These are phyloP conservation scores for Cyclotella baltica DNA, from an alignment of 108 stramenopile genomes.

Conservation along the genomic window DNA sequence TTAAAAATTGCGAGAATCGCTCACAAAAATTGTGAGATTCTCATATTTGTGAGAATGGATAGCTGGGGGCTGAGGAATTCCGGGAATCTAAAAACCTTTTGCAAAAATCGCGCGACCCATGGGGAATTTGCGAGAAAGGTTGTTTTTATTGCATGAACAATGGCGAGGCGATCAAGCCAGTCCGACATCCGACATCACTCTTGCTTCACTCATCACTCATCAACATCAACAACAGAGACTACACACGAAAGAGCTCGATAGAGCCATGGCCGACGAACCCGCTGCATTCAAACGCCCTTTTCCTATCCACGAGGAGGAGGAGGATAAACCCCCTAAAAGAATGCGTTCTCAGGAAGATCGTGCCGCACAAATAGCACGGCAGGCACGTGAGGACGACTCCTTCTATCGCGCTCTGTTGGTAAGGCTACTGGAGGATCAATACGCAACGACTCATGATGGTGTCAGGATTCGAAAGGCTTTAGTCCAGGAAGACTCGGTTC, in stretches of 20 bases:
- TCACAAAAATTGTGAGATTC: too few relatives aligned
- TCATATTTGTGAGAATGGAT: too few relatives aligned
- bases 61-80: too few relatives aligned
- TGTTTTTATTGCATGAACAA: too few relatives aligned
- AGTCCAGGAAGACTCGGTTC: not conserved
- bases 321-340: not conserved
- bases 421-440: not conserved
- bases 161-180: too few relatives aligned
- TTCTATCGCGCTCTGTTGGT: slow-evolving; percentile 6
- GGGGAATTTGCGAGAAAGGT: too few relatives aligned
- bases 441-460: not conserved
- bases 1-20: too few relatives aligned
- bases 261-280: not conserved
- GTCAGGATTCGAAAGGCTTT: not conserved
- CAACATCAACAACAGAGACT: too few relatives aligned
- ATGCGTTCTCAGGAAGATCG: not conserved
- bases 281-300: not conserved
- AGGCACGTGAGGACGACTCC: not conserved
- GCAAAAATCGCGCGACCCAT: too few relatives aligned
- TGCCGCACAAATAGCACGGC: not conserved
- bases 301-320: not conserved
- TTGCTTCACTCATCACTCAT: too few relatives aligned
- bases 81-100: too few relatives aligned
- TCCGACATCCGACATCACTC: too few relatives aligned
- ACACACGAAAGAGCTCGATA: not conserved